phyloP scores from a whole-genome alignment of 2,329 filamentous ascomycete species.

The Exophiala viscosa region DNA sequence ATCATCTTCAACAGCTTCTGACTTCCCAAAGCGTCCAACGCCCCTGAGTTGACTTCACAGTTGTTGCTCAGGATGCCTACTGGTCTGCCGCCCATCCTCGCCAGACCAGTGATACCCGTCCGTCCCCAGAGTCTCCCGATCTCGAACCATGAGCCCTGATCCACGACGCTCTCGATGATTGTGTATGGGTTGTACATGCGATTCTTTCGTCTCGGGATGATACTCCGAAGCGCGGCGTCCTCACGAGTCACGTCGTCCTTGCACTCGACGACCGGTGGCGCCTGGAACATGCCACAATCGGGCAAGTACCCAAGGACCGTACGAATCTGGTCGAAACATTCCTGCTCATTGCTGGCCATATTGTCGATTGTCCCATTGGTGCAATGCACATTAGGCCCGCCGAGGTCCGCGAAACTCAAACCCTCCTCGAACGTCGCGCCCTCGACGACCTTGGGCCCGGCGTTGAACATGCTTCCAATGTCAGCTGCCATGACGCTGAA shows the following conservation, averaged over 20 bases:
- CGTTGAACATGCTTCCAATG: slow-evolving; percentile 61
- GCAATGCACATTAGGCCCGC: slow-evolving; percentile 60
- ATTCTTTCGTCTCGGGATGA: slow-evolving; percentile 56
- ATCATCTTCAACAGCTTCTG: slow-evolving; percentile 60
- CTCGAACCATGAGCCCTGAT: slow-evolving; percentile 58
- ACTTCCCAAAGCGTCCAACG: slow-evolving; percentile 57
- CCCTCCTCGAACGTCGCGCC: slow-evolving; percentile 63
- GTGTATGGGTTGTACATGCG: slow-evolving; percentile 59
- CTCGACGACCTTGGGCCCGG: slow-evolving; percentile 60
- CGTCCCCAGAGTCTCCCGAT: slow-evolving; percentile 62
- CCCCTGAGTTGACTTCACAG: slow-evolving; percentile 59
- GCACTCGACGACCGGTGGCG: slow-evolving; percentile 49
- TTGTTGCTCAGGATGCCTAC: slow-evolving; percentile 60
- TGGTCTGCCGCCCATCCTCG: slow-evolving; percentile 54
- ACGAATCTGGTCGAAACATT: slow-evolving; percentile 59
- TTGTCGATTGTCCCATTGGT: slow-evolving; percentile 66
- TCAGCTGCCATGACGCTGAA: slow-evolving; percentile 65
- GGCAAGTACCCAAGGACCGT: slow-evolving; percentile 57
- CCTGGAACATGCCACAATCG: slow-evolving; percentile 50
- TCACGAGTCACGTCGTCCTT: slow-evolving; percentile 50
- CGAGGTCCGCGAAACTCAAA: slow-evolving; percentile 55
- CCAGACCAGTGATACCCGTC: slow-evolving; percentile 59
- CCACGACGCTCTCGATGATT: slow-evolving; percentile 57
- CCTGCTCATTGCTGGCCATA: slow-evolving; percentile 57
- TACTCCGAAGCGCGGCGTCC: slow-evolving; percentile 49